phyloP scores from a whole-genome alignment of 2,329 filamentous ascomycete species.

The Blastomyces percursus region DNA sequence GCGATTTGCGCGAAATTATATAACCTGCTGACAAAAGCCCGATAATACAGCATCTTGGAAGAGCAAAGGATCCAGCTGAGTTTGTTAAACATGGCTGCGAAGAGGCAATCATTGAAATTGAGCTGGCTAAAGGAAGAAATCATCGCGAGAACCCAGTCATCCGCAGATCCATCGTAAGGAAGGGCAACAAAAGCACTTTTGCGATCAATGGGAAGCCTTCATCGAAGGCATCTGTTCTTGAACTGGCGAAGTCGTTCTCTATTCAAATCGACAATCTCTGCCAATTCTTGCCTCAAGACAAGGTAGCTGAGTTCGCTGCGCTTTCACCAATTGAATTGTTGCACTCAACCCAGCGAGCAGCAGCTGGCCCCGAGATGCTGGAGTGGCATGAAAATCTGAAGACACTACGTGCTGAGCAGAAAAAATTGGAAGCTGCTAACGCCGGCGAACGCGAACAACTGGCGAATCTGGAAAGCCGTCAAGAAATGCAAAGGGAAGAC shows the following conservation, averaged over 20 bases:
- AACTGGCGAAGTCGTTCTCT: conserved; percentile 58
- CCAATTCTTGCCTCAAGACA: conserved; percentile 92
- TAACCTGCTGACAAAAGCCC: background rate
- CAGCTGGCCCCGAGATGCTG: conserved; percentile 70
- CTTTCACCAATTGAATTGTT: conserved; percentile 73
- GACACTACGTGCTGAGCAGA: conserved; percentile 57
- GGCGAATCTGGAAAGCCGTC: conserved; percentile 57
- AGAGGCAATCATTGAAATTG: conserved; percentile 77
- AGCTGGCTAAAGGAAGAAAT: conserved; percentile 57
- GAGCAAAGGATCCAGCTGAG: conserved; percentile 72
- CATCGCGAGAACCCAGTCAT: conserved; percentile 57
- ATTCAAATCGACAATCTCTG: conserved; percentile 98
- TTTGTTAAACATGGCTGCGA: conserved; percentile 85
- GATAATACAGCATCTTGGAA: conserved; percentile 55
- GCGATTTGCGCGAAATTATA: background rate
- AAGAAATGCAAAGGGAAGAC: conserved; percentile 64
- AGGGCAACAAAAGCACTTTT: conserved; percentile 73
- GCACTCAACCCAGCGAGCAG: conserved; percentile 75
- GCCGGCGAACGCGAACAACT: conserved; percentile 53
- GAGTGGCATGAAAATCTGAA: conserved; percentile 67
- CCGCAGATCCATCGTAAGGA: conserved; percentile 62
- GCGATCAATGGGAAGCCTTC: conserved; percentile 58
- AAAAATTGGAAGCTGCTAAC: conserved; percentile 48
- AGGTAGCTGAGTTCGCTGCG: conserved; percentile 85
- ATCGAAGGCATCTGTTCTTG: conserved; percentile 52